Evolutionary conservation across 2,329 filamentous ascomycete species (phyloP).

Genomic region (Purpureocillium takamizusanense): DNA sequence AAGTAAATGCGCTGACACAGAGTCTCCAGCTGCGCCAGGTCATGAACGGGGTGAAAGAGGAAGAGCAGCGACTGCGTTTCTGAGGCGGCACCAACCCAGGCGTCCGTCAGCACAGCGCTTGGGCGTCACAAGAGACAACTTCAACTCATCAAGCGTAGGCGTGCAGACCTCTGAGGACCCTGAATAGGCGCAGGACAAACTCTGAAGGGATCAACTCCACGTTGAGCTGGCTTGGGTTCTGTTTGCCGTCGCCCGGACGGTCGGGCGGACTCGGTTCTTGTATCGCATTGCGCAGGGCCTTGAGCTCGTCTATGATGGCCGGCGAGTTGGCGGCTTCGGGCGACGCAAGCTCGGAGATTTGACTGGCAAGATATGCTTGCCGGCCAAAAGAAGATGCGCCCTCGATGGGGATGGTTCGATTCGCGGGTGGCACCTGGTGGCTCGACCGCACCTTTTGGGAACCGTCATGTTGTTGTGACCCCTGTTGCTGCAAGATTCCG

Average conservation of each 20-base stretch:
- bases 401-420: not conserved
- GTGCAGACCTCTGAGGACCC: not conserved
- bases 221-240: not conserved
- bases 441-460: not conserved
- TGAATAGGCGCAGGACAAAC: not conserved
- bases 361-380: conserved; percentile 1
- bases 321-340: not conserved
- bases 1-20: conserved; percentile 10
- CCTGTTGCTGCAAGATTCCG: not conserved
- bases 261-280: not conserved
- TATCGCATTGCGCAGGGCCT: not conserved
- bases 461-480: too few species aligned
- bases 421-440: not conserved
- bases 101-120: too few species aligned
- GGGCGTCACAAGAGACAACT: too few species aligned
- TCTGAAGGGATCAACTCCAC: not conserved
- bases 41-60: conserved; percentile 9
- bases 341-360: not conserved
- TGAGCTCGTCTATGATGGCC: not conserved
- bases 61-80: conserved; percentile 4
- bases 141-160: too few species aligned
- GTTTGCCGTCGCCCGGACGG: not conserved
- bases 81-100: not conserved
- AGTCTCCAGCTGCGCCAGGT: conserved; percentile 6
- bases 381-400: not conserved